phyloP scores from a whole-genome alignment of 1,284 basidiomycete genomes.

The Apiotrichum laibachii region DNA sequence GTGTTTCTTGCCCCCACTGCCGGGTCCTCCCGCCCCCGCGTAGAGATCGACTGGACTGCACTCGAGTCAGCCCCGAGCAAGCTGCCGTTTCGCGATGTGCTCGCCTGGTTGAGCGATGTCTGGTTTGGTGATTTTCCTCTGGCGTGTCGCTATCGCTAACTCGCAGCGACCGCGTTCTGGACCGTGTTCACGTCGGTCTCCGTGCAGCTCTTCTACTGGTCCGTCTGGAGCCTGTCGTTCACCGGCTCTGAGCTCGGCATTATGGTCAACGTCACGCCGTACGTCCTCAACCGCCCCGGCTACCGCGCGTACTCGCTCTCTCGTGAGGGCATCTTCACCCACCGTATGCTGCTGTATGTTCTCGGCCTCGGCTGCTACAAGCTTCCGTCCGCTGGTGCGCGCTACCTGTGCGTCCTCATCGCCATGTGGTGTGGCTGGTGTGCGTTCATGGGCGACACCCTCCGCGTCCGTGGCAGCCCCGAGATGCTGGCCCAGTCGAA shows the following conservation, averaged over 20 bases:
- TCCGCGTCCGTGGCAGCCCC: constrained; percentile 55
- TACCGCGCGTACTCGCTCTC: constrained; percentile 56
- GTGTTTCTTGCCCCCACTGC: constrained; percentile 15
- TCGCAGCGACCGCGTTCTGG: constrained; percentile 80
- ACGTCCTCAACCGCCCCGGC: constrained; percentile 57
- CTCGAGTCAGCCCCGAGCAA: constrained; percentile 5
- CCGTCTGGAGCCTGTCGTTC: constrained; percentile 72
- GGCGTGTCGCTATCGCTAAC: background rate
- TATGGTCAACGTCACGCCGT: constrained; percentile 65
- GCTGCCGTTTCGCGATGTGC: constrained; percentile 11
- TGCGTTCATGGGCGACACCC: constrained; percentile 60
- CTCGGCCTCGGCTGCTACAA: constrained; percentile 63
- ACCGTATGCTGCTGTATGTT: constrained; percentile 57
- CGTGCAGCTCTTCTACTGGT: constrained; percentile 86
- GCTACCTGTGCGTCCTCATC: constrained; percentile 61
- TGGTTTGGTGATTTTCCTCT: constrained; percentile 42
- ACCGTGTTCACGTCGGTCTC: constrained; percentile 78
- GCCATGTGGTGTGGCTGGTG: constrained; percentile 59
- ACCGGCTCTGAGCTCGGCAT: constrained; percentile 72
- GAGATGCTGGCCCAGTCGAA: constrained; percentile 54
- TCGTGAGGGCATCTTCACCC: constrained; percentile 55
- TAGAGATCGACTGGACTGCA: constrained; percentile 25
- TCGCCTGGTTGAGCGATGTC: constrained; percentile 43
- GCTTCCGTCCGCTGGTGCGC: constrained; percentile 58
- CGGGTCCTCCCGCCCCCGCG: constrained; percentile 2